Evolutionary conservation across 2,329 filamentous ascomycete species (phyloP).

Genomic region (Didymella arachidicola): DNA sequence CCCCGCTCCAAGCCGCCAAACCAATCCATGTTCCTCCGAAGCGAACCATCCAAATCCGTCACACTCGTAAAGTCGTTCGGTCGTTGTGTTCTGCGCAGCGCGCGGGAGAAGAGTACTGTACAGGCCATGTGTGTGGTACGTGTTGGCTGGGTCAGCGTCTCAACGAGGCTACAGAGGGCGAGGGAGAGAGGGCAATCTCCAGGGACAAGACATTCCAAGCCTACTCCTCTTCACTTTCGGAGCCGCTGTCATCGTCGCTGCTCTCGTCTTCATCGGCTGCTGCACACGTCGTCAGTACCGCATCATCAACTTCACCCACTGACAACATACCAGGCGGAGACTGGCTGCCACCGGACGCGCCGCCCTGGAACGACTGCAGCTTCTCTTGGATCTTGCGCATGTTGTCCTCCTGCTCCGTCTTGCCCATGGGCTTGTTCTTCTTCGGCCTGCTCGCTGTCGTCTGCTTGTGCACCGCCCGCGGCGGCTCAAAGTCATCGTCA

Average conservation of each 20-base stretch:
- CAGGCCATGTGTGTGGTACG: conserved; percentile 25
- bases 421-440: conserved; percentile 81
- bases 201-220: conserved; percentile 3
- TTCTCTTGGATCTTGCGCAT: conserved; percentile 70
- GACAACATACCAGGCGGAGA: conserved; percentile 50
- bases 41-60: conserved; percentile 32
- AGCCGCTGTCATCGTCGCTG: conserved; percentile 61
- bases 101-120: conserved; percentile 31
- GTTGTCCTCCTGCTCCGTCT: conserved; percentile 72
- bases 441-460: conserved; percentile 63
- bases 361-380: conserved; percentile 53
- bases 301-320: conserved; percentile 19
- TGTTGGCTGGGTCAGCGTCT: not conserved
- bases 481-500: conserved; percentile 61
- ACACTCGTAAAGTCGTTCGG: conserved; percentile 27
- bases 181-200: not conserved
- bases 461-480: conserved; percentile 48
- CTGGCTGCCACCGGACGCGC: conserved; percentile 56
- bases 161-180: not conserved
- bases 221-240: conserved; percentile 60
- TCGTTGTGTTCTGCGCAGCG: conserved; percentile 3
- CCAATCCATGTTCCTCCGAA: conserved; percentile 10
- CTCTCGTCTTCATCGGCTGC: conserved; percentile 57
- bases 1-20: conserved; percentile 2
- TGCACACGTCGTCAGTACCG: conserved; percentile 35